Evolutionary conservation across 805 yeast species (phyloP), one percentile per base, ranked within the genome.

Genomic region (Starmerella geochares): DNA sequence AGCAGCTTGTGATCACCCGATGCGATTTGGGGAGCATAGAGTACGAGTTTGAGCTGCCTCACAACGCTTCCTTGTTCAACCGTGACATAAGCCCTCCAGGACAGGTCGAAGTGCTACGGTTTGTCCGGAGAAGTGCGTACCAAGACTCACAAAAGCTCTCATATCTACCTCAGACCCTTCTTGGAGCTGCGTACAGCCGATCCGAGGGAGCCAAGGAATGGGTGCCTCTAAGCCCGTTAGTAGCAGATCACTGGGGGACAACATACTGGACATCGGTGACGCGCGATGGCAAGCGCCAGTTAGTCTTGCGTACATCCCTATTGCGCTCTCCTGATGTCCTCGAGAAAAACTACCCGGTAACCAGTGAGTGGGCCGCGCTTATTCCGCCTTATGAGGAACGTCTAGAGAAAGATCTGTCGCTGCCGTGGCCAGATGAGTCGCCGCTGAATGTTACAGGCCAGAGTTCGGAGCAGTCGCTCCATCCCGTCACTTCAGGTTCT

Each of bases 321-420:
- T 19, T 53, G 29, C 48, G 55, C 17, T 43, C 55, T 7, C 55
- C 55, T 7, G 55, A 53, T 41, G 54, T 41, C n/a, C 47, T 53
- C 11, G 55, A 53, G 25, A 42, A 21, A 10, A 16, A 41, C 8
- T 53, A 43, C 32, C 51, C 55, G 13, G 32, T 16, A 10, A 28
- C 6, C 10, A 19, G 8, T 10, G 29, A n/a, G 5, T 53, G 55
- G 55, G 25, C 36, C 9, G 11, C 13, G 8, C 11, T 4, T 10
- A 25, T 49, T n/a, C 10, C 35, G 3, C 29, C 38, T 20, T 17
- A 21, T 23, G 50, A 46, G 31, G 20, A 28, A 29, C n/a, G n/a
- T n/a, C n/a, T n/a, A n/a, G n/a, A n/a, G n/a, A n/a, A n/a, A n/a
- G n/a, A n/a, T n/a, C n/a, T n/a, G n/a, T n/a, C n/a, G n/a, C n/a